A percentile compares a stretch with the other conserved stretches of the same genome.
Evolutionary conservation across 495 filamentous ascomycete species (phyloP).

Genomic region (Pseudotulostoma volvatum): DNA sequence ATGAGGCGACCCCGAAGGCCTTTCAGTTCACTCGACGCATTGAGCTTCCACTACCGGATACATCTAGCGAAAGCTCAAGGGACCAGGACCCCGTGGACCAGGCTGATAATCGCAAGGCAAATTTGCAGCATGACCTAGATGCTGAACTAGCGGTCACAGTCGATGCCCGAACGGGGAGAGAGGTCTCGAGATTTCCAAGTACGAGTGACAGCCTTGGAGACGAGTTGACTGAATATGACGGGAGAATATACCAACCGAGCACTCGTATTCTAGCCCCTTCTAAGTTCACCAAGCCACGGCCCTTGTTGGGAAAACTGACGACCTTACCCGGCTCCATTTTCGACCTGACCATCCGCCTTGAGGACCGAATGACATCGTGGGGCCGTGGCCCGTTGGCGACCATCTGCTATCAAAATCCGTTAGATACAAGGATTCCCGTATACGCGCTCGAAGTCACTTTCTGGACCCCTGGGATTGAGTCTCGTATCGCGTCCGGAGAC

Average conservation of each 20-base stretch:
- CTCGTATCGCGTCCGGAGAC: constrained; percentile 33
- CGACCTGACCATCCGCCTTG: constrained; percentile 44
- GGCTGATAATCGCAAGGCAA: not conserved
- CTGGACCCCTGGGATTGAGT: constrained; percentile 47
- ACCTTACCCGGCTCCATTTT: constrained; percentile 28
- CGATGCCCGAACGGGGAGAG: constrained; percentile 26
- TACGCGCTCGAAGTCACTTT: constrained; percentile 64
- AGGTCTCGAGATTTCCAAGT: constrained; percentile 12
- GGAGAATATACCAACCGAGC: constrained; percentile 1
- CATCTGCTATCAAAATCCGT: constrained; percentile 36
- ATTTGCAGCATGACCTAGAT: constrained; percentile 9
- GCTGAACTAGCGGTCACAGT: constrained; percentile 25
- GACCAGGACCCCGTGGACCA: not conserved
- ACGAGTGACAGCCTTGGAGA: not conserved
- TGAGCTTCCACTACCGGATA: constrained; percentile 26
- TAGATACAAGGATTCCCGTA: constrained; percentile 59
- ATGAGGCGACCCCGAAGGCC: constrained; percentile 19
- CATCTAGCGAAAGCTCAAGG: constrained; percentile 26
- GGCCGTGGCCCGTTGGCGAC: constrained; percentile 50
- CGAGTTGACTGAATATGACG: not conserved
- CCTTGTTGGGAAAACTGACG: constrained; percentile 28
- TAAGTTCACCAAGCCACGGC: constrained; percentile 22
- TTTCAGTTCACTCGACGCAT: constrained; percentile 18
- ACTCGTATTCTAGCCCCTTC: constrained; percentile 2
- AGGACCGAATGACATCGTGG: constrained; percentile 52